Conservation (phyloP, 805 yeast species). For the Kluyveromyces siamensis region DNA sequence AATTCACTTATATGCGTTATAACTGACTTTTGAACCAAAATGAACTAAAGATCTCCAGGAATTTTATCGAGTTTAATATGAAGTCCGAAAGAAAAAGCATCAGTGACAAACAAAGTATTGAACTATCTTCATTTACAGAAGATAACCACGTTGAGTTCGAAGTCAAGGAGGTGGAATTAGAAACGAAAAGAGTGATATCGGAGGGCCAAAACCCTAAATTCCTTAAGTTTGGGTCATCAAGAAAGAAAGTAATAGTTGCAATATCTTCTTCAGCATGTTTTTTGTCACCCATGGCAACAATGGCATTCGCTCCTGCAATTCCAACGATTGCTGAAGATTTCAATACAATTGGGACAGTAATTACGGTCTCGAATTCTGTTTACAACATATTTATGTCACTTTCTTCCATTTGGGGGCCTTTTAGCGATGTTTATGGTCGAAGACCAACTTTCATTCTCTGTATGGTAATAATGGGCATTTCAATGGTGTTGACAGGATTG, state of each 20-base stretch:
- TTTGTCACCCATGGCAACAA: constrained; percentile 36
- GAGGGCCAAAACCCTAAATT: too few species aligned
- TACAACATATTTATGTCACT: constrained; percentile 44
- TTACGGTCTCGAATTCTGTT: constrained; percentile 42
- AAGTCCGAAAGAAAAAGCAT: too few species aligned
- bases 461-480: constrained; percentile 23
- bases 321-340: constrained; percentile 39
- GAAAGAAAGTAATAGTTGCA: constrained; percentile 25
- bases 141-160: not conserved
- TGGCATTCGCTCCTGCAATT: constrained; percentile 45
- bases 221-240: not conserved
- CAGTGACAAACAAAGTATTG: too few species aligned
- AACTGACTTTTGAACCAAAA: too few species aligned
- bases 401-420: constrained; percentile 40
- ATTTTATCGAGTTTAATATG: too few species aligned
- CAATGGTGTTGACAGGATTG: constrained; percentile 33
- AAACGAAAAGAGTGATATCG: not conserved
- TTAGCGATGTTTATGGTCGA: constrained; percentile 46
- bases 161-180: not conserved
- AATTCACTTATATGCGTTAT: too few species aligned
- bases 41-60: too few species aligned
- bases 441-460: constrained; percentile 37
- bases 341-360: constrained; percentile 37
- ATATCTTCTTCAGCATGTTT: constrained; percentile 34
- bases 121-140: too few species aligned